Conservation (phyloP, 208 protist genomes). For the Crithidia fasciculata region DNA sequence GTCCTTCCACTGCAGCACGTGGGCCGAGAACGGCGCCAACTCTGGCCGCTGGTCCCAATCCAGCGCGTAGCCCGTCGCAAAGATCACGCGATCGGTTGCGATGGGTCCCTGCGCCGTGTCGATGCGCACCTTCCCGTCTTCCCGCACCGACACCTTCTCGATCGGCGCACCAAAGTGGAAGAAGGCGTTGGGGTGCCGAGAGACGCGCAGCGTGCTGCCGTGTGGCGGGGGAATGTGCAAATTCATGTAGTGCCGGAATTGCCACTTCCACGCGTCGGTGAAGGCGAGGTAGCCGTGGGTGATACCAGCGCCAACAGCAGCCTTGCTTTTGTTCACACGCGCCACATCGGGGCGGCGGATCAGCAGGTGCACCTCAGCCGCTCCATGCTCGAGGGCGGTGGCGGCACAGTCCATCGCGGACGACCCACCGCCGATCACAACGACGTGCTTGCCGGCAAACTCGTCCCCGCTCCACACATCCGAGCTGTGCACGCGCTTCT, state of each 20-base stretch:
- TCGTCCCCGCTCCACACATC: slow-evolving; percentile 8
- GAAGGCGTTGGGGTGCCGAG: slow-evolving; percentile 12
- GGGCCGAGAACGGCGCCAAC: slow-evolving; percentile 14
- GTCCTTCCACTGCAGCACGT: slow-evolving; percentile 21
- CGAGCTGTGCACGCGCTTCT: slow-evolving; percentile 16
- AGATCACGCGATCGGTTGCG: slow-evolving; percentile 7
- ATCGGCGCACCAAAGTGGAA: slow-evolving; percentile 15
- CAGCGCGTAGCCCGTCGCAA: slow-evolving; percentile 18
- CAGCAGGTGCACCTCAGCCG: slow-evolving; percentile 21
- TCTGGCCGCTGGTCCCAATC: slow-evolving; percentile 20
- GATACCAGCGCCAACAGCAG: background rate
- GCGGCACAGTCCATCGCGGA: slow-evolving; percentile 18
- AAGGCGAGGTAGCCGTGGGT: slow-evolving; percentile 20
- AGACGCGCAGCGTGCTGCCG: slow-evolving; percentile 22
- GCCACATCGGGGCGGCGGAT: slow-evolving; percentile 11
- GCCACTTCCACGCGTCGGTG: slow-evolving; percentile 17
- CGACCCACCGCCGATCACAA: slow-evolving; percentile 20
- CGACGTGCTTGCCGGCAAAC: slow-evolving; percentile 10
- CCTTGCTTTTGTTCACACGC: slow-evolving; percentile 26
- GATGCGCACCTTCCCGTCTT: slow-evolving; percentile 2
- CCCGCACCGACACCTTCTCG: slow-evolving; percentile 4
- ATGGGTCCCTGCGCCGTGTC: slow-evolving; percentile 10
- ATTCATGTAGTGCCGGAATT: slow-evolving; percentile 15
- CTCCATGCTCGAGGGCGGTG: slow-evolving; percentile 19
- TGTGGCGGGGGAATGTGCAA: slow-evolving; percentile 18